Conservation (phyloP, 495 filamentous ascomycete species). For the Aspergillus heteromorphus region DNA sequence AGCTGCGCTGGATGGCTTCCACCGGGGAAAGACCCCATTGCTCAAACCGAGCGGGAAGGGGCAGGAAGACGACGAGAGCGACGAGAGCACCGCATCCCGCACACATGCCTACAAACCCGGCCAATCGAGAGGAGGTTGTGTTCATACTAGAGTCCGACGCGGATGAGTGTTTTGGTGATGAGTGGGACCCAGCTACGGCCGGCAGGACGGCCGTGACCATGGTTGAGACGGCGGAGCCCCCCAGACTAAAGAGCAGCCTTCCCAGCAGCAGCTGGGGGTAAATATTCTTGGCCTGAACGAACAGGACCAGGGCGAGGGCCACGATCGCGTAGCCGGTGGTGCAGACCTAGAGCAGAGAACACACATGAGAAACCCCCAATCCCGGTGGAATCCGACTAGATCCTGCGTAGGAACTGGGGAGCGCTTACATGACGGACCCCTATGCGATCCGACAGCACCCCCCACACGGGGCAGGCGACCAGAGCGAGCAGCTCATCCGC, state of each 20-base stretch:
- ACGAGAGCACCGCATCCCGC: constrained; percentile 89
- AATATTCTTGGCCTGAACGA: constrained; percentile 80
- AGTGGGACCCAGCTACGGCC: constrained; percentile 63
- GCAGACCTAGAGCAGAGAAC: constrained; percentile 49
- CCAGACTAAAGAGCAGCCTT: constrained; percentile 81
- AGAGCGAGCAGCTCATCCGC: constrained; percentile 91
- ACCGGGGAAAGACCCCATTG: constrained; percentile 58
- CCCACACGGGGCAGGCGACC: constrained; percentile 88
- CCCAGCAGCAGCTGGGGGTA: constrained; percentile 88
- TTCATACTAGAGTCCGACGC: constrained; percentile 8
- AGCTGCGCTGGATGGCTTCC: constrained; percentile 69
- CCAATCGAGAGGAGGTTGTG: constrained; percentile 57
- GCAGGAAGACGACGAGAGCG: constrained; percentile 74
- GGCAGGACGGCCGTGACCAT: constrained; percentile 98
- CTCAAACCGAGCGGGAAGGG: constrained; percentile 74
- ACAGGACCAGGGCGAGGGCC: constrained; percentile 66
- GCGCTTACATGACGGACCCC: constrained; percentile 64
- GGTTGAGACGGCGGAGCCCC: constrained; percentile 85
- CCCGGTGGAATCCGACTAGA: too few relatives aligned
- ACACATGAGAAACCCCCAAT: neutral
- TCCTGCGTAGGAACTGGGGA: neutral
- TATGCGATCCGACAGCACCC: constrained; percentile 79
- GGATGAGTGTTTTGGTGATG: constrained; percentile 11
- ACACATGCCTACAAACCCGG: constrained; percentile 86
- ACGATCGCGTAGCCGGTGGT: constrained; percentile 76